Percentiles rank a stretch among this genome's conserved stretches.
phyloP scores from a whole-genome alignment of 345 rosid genomes.

The Salix exigua region DNA sequence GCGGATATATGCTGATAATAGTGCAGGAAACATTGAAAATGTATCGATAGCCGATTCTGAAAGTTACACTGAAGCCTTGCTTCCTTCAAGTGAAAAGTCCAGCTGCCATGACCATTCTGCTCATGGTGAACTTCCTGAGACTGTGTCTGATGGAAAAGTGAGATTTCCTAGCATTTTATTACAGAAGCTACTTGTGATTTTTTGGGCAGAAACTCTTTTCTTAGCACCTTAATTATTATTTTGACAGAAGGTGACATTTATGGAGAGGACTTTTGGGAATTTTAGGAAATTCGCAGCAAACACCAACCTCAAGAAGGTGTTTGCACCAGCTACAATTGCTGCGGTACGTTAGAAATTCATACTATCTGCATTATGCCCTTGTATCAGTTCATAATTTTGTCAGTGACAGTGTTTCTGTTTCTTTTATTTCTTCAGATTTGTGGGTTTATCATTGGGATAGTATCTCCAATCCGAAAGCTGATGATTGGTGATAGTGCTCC shows the following conservation, averaged over 20 bases:
- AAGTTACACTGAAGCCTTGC: not conserved
- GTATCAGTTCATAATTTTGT: too few species aligned
- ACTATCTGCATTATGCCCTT: too few species aligned
- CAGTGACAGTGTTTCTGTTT: not conserved
- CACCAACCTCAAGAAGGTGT: not conserved
- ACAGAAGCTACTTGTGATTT: not conserved
- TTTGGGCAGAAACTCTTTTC: not conserved
- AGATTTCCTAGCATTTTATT: not conserved
- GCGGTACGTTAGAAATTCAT: not conserved
- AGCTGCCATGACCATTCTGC: not conserved
- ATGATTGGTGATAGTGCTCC: constrained; percentile 31
- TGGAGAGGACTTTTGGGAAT: not conserved
- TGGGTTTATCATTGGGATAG: constrained; percentile 19
- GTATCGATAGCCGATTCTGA: not conserved
- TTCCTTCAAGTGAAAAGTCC: not conserved
- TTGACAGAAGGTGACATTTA: not conserved
- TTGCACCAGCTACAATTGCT: not conserved
- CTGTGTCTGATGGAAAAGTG: not conserved
- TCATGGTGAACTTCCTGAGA: not conserved
- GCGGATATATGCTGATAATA: constrained; percentile 8
- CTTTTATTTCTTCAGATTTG: constrained; percentile 11
- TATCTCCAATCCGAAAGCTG: constrained; percentile 21
- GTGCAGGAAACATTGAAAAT: not conserved
- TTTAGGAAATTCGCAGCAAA: not conserved
- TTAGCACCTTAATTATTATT: not conserved